A percentile compares a stretch with the other conserved stretches of the same genome.
Evolutionary conservation across 495 filamentous ascomycete genomes (phyloP).

Genomic region (Jackrogersella multiformis): DNA sequence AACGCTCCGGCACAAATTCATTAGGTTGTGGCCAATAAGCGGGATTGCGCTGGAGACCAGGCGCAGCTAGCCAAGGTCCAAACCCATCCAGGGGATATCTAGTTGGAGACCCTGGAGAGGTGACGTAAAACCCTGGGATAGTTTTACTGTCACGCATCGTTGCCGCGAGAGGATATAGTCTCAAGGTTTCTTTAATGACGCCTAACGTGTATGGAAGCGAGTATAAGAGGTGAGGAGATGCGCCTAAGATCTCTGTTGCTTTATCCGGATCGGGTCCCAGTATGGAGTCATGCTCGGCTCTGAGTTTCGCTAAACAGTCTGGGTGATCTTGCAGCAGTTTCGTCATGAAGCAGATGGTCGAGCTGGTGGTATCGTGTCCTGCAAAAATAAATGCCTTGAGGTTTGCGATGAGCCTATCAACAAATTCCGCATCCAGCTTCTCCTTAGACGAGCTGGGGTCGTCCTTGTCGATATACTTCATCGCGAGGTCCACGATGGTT

Average conservation of each 20-base stretch:
- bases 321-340: slow-evolving; percentile 57
- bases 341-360: slow-evolving; percentile 50
- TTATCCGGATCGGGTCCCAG: slow-evolving; percentile 40
- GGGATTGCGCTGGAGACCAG: slow-evolving; percentile 46
- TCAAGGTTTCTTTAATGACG: slow-evolving; percentile 58
- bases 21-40: slow-evolving; percentile 51
- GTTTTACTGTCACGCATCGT: slow-evolving; percentile 44
- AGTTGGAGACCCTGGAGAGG: slow-evolving; percentile 41
- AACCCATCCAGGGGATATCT: slow-evolving; percentile 44
- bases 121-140: slow-evolving; percentile 40
- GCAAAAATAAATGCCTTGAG: slow-evolving; percentile 55
- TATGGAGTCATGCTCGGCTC: slow-evolving; percentile 57
- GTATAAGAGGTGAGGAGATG: slow-evolving; percentile 47
- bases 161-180: slow-evolving; percentile 52
- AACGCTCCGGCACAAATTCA: slow-evolving; percentile 59
- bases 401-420: slow-evolving; percentile 41
- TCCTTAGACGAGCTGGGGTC: slow-evolving; percentile 28
- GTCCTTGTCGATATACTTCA: slow-evolving; percentile 43
- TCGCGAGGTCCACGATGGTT: slow-evolving; percentile 43
- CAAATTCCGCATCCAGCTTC: slow-evolving; percentile 35
- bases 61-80: slow-evolving; percentile 45
- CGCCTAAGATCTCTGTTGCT: slow-evolving; percentile 26
- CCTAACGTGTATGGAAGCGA: slow-evolving; percentile 56
- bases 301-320: slow-evolving; percentile 48
- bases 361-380: slow-evolving; percentile 58